phyloP scores from a whole-genome alignment of 164 flowering plant species.

The Annona cherimola region DNA sequence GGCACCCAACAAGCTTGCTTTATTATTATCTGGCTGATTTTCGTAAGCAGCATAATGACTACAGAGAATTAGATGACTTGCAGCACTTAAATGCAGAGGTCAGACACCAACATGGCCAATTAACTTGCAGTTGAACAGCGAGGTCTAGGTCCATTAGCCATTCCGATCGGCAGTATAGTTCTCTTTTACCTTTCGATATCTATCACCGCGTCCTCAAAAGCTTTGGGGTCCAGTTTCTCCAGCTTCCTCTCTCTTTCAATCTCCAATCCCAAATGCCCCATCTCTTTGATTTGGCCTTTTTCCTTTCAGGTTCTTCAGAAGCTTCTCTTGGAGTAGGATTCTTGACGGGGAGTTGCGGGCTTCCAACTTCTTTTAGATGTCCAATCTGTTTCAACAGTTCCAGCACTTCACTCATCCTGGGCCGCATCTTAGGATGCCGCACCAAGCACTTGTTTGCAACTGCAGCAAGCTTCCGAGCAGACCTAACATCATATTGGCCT shows the following conservation, averaged over 20 bases:
- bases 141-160: background rate
- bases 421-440: slow-evolving; percentile 55
- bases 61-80: background rate
- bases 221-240: slow-evolving; percentile 23
- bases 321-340: slow-evolving; percentile 10
- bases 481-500: slow-evolving; percentile 43
- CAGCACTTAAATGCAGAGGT: background rate
- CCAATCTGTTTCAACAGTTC: slow-evolving; percentile 52
- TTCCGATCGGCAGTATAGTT: background rate
- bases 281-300: slow-evolving; percentile 20
- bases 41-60: background rate
- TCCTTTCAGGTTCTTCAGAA: slow-evolving; percentile 16
- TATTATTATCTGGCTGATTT: background rate
- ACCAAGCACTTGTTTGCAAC: slow-evolving; percentile 75
- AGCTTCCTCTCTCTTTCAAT: slow-evolving; percentile 14
- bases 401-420: slow-evolving; percentile 80
- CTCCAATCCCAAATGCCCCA: slow-evolving; percentile 10
- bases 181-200: background rate
- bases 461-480: slow-evolving; percentile 63
- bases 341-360: slow-evolving; percentile 29
- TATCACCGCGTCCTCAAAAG: slow-evolving; percentile 15
- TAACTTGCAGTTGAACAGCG: background rate
- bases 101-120: background rate
- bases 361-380: slow-evolving; percentile 29
- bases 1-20: too few relatives aligned